A percentile compares a stretch with the other conserved stretches of the same genome.
Evolutionary conservation across 2,329 filamentous ascomycete genomes (phyloP).

Genomic region (Fusarium multiceps): DNA sequence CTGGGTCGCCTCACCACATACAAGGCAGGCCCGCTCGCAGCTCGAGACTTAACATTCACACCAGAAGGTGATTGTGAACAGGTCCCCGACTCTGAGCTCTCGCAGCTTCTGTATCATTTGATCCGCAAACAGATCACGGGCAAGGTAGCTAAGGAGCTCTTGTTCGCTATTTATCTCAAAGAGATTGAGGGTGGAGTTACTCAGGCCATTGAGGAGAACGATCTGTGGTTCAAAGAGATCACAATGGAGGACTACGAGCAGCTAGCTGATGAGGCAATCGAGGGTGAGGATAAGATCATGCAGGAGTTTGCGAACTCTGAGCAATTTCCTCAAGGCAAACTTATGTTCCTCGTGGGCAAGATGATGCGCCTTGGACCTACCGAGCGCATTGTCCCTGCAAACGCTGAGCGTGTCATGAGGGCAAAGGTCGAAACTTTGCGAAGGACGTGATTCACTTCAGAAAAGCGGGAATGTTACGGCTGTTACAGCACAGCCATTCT

Average conservation of each 20-base stretch:
- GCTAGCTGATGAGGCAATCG: slow-evolving; percentile 58
- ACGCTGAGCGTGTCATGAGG: slow-evolving; percentile 61
- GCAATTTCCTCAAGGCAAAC: slow-evolving; percentile 66
- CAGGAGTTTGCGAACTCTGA: slow-evolving; percentile 57
- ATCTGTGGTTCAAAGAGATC: slow-evolving; percentile 67
- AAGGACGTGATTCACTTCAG: slow-evolving; percentile 22
- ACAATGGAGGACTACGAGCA: slow-evolving; percentile 58
- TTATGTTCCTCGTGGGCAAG: slow-evolving; percentile 70
- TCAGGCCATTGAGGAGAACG: slow-evolving; percentile 58
- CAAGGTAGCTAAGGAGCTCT: slow-evolving; percentile 68
- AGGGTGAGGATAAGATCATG: slow-evolving; percentile 60
- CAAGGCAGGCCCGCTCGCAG: slow-evolving; percentile 50
- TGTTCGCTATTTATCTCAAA: slow-evolving; percentile 63
- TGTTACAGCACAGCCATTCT: slow-evolving; percentile 22
- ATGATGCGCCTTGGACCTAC: slow-evolving; percentile 66
- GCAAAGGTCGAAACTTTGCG: slow-evolving; percentile 44
- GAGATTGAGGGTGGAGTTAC: slow-evolving; percentile 58
- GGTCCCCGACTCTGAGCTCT: slow-evolving; percentile 60
- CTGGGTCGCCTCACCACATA: slow-evolving; percentile 74
- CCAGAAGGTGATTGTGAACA: slow-evolving; percentile 60
- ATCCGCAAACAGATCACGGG: slow-evolving; percentile 63
- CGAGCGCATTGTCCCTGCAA: slow-evolving; percentile 65
- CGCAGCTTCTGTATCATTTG: slow-evolving; percentile 63
- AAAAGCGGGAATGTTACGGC: slow-evolving; percentile 12
- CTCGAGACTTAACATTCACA: slow-evolving; percentile 54